These are phyloP conservation scores for Chlamydomonas schloesseri DNA, from an alignment of 139 green algal genomes.

Conservation along the genomic window DNA sequence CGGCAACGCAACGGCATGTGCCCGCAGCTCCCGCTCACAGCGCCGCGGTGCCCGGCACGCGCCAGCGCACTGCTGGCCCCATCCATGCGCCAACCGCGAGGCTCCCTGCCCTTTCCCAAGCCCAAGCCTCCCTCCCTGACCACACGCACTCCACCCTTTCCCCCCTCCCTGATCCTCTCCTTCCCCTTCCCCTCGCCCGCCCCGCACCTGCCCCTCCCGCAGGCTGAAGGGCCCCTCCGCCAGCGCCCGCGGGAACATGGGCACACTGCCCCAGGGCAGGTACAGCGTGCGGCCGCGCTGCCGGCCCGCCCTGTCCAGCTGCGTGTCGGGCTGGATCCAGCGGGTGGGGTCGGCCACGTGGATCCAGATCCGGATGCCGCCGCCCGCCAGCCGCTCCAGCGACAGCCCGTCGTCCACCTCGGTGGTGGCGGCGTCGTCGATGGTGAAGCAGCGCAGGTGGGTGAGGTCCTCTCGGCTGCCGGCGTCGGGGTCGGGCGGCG, in stretches of 20 bases:
- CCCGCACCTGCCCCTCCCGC: conserved; percentile 25
- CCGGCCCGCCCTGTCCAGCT: conserved; percentile 75
- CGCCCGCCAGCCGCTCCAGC: conserved; percentile 67
- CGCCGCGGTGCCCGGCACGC: no score
- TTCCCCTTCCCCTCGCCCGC: background rate
- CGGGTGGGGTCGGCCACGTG: conserved; percentile 91
- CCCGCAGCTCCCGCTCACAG: no score
- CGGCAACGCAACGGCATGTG: no score
- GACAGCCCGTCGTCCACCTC: conserved; percentile 87
- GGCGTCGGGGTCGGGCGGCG: conserved; percentile 73
- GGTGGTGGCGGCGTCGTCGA: conserved; percentile 87
- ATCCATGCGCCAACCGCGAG: no score
- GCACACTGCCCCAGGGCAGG: conserved; percentile 78
- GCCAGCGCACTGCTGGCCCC: no score
- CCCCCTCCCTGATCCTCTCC: no score
- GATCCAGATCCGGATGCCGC: conserved; percentile 81
- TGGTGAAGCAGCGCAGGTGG: conserved; percentile 68
- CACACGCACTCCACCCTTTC: no score
- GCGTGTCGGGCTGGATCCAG: conserved; percentile 63
- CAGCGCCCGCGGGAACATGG: conserved; percentile 89
- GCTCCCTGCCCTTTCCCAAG: no score
- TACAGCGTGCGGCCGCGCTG: conserved; percentile 81
- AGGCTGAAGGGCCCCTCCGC: conserved; percentile 87
- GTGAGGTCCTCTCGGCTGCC: conserved; percentile 70
- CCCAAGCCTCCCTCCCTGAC: no score